Percentiles rank a stretch among this genome's conserved stretches.
These are phyloP conservation scores for Camellia japonica DNA, from an alignment of 148 eudicot genomes.

Conservation along the genomic window DNA sequence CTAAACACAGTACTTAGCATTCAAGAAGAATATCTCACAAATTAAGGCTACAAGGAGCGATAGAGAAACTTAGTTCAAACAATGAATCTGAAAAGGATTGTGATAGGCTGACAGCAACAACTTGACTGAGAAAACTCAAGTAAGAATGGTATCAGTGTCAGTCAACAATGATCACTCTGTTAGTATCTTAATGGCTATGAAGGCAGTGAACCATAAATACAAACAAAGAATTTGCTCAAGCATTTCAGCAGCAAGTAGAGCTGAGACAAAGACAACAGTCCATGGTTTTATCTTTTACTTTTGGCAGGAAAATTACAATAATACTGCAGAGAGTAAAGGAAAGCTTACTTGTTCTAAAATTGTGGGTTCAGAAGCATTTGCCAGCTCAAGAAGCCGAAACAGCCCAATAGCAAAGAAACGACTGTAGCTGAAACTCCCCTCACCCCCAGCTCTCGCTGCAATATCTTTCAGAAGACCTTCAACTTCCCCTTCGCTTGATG, in stretches of 20 bases:
- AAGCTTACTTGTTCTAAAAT: slow-evolving; percentile 70
- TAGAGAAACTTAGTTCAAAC: background rate
- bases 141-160: background rate
- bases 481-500: slow-evolving; percentile 77
- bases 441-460: slow-evolving; percentile 71
- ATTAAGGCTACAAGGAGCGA: background rate
- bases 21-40: background rate
- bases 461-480: slow-evolving; percentile 76
- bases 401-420: slow-evolving; percentile 95
- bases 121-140: no score
- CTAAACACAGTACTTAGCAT: no score
- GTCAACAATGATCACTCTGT: background rate
- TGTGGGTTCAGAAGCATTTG: slow-evolving; percentile 86
- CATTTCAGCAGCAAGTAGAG: background rate
- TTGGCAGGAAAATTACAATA: slow-evolving; percentile 3
- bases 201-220: background rate
- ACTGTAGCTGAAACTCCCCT: slow-evolving; percentile 78
- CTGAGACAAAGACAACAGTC: background rate
- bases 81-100: background rate
- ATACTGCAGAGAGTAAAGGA: slow-evolving; percentile 1
- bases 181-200: background rate
- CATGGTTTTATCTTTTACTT: background rate
- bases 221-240: background rate
- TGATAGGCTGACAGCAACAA: no score
- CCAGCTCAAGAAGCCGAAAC: slow-evolving; percentile 88